These are phyloP conservation scores for Lophiotrema nucula DNA, from an alignment of 495 filamentous ascomycete genomes.

Conservation along the genomic window DNA sequence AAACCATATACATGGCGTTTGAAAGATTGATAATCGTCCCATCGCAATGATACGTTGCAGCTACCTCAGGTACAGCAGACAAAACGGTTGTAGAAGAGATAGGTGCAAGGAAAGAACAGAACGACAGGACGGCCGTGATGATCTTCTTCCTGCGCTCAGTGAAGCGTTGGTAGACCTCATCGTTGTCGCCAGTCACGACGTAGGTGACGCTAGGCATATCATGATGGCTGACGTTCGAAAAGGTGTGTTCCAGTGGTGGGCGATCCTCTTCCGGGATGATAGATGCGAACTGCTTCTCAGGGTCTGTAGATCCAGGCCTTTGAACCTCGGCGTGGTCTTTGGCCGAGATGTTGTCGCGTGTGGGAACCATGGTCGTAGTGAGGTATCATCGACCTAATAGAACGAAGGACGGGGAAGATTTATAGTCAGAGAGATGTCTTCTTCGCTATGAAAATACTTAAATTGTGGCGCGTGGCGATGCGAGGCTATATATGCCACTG, in stretches of 20 bases:
- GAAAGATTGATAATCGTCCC: constrained; percentile 65
- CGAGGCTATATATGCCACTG: too few species aligned
- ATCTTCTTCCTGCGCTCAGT: constrained; percentile 55
- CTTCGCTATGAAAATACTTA: too few species aligned
- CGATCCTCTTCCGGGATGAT: constrained; percentile 16
- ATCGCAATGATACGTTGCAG: constrained; percentile 58
- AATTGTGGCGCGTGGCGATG: too few species aligned
- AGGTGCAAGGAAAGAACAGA: constrained; percentile 66
- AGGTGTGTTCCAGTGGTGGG: constrained; percentile 22
- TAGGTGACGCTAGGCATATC: constrained; percentile 26
- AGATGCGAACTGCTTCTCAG: constrained; percentile 24
- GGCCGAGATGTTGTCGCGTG: not conserved
- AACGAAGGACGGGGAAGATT: too few species aligned
- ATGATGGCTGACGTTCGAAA: constrained; percentile 27
- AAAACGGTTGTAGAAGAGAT: constrained; percentile 68
- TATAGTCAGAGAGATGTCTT: too few species aligned
- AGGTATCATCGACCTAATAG: constrained; percentile 7
- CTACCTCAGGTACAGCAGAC: constrained; percentile 68
- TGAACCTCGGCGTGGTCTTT: not conserved
- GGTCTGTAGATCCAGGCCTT: not conserved
- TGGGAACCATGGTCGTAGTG: too few species aligned
- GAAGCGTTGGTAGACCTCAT: constrained; percentile 55
- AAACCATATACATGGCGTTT: constrained; percentile 68
- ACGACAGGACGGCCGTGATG: constrained; percentile 63
- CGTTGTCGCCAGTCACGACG: constrained; percentile 28